phyloP scores from a whole-genome alignment of 2,329 filamentous ascomycete species.

The Hortaea werneckii region DNA sequence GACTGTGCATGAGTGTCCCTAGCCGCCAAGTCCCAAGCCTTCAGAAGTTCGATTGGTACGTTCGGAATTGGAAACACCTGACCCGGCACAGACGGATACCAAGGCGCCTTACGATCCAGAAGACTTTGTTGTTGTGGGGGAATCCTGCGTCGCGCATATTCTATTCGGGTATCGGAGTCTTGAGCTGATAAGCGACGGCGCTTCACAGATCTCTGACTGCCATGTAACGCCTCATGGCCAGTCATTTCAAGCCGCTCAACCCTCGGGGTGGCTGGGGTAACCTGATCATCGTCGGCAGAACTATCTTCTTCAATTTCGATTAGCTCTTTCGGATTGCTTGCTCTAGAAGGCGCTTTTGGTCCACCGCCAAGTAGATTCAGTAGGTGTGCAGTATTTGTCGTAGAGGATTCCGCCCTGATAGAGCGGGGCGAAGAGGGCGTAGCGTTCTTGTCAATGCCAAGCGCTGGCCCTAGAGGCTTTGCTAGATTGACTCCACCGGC shows the following conservation, averaged over 20 bases:
- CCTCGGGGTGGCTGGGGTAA: no score
- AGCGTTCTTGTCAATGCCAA: no score
- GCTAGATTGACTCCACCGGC: constrained; percentile 19
- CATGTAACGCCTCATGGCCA: no score
- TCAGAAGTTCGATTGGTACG: constrained; percentile 28
- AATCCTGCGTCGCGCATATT: constrained; percentile 20
- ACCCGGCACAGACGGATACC: constrained; percentile 28
- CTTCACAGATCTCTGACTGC: no score
- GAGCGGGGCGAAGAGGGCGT: neutral
- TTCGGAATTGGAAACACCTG: constrained; percentile 27
- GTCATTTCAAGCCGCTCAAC: no score
- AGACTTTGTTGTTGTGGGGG: constrained; percentile 41
- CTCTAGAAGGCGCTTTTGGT: neutral
- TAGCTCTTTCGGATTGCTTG: neutral
- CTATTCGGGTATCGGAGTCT: no score
- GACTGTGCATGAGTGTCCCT: no score
- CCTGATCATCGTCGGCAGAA: no score
- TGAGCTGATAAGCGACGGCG: neutral
- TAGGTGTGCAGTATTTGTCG: neutral
- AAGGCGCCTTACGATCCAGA: constrained; percentile 35
- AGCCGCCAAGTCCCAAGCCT: constrained; percentile 10
- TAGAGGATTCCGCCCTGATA: neutral
- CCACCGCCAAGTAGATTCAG: constrained; percentile 1
- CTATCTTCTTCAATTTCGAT: neutral
- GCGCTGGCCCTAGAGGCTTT: constrained; percentile 7